phyloP scores from a whole-genome alignment of 2,329 filamentous ascomycete species.

The Phialocephala subalpina region DNA sequence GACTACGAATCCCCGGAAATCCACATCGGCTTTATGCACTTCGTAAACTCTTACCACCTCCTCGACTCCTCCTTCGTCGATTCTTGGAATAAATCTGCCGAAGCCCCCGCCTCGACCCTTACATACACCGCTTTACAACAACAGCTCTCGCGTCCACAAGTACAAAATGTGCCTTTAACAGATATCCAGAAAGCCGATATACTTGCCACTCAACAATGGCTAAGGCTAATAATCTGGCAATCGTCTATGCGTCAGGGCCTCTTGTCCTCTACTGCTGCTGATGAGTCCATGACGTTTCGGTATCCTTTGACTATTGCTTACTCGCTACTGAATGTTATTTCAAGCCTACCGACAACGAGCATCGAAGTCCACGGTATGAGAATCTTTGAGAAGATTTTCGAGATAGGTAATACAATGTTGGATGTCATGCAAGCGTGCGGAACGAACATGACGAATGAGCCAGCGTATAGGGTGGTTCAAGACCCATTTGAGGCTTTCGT shows the following conservation, averaged over 20 bases:
- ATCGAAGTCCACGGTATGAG: slow-evolving; percentile 58
- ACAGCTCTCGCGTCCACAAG: slow-evolving; percentile 54
- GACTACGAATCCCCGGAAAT: slow-evolving; percentile 60
- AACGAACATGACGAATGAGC: slow-evolving; percentile 28
- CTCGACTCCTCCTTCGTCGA: slow-evolving; percentile 70
- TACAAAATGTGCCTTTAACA: slow-evolving; percentile 49
- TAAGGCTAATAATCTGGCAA: slow-evolving; percentile 78
- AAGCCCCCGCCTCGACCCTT: slow-evolving; percentile 47
- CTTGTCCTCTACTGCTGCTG: slow-evolving; percentile 64
- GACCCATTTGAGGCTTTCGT: slow-evolving; percentile 55
- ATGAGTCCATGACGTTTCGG: slow-evolving; percentile 67
- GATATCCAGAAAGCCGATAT: slow-evolving; percentile 75
- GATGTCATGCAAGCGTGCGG: slow-evolving; percentile 51
- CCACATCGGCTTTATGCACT: slow-evolving; percentile 64
- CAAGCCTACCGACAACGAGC: slow-evolving; percentile 49
- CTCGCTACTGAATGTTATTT: slow-evolving; percentile 57
- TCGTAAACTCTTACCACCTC: slow-evolving; percentile 67
- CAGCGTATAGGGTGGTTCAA: slow-evolving; percentile 42
- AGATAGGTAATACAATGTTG: slow-evolving; percentile 53
- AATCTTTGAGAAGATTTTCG: slow-evolving; percentile 59
- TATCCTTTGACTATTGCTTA: slow-evolving; percentile 69
- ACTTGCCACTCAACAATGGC: slow-evolving; percentile 74
- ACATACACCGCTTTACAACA: slow-evolving; percentile 57
- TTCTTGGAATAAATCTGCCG: slow-evolving; percentile 67
- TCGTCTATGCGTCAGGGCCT: slow-evolving; percentile 71